Evolutionary conservation across 176 grass and related monocot genomes (phyloP), one percentile per base, ranked within the genome.

Genomic region (Aegilops umbellulata): DNA sequence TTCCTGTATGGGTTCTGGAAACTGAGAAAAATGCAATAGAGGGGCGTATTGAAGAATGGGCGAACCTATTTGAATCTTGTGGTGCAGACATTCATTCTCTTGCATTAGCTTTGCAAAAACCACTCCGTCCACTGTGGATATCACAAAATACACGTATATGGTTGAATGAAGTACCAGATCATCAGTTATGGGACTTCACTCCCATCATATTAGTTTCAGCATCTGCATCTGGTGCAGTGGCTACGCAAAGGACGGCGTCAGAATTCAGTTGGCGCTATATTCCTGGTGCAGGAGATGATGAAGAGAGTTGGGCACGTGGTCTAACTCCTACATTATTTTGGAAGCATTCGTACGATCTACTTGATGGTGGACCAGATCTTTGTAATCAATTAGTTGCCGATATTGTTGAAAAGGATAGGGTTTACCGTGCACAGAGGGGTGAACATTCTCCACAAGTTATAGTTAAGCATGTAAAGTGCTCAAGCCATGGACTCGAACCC

Each of bases 231-330:
- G 80, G 82, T 77, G 16, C 73, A 44, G 67, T 92, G 62, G 60
- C 87, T 80, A 87, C 89, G 51, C 81, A 87, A 74, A 90, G 86
- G 51, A 81, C 82, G 60, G 85, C 82, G 32, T 92, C 93, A 68
- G 90, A 95, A 68, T 98, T 92, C 80, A 95, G 93, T 35, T 98
- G 93, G 88, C 83, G 85, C 36, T 98, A 95, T 81, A 95, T 98
- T 92, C 90, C 93, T n/a, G 96, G 93, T 53, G 93, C 96, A 26
- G 93, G 93, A 86, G 96, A 98, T 65, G 96, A 98, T 80, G 96
- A 98, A 88, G 96, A 98, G 79, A 98, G 96, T 69, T 98, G 96
- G 96, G 91, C 96, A 46, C 87, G 91, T 83, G 93, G 93, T 82
- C 71, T 98, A 67, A 94, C 87, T 65, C 92, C 96, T 83, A 77